Percentiles rank a stretch among this genome's conserved stretches.
Conservation (phyloP, 805 yeast genomes). For the Ogataea methanolica region DNA sequence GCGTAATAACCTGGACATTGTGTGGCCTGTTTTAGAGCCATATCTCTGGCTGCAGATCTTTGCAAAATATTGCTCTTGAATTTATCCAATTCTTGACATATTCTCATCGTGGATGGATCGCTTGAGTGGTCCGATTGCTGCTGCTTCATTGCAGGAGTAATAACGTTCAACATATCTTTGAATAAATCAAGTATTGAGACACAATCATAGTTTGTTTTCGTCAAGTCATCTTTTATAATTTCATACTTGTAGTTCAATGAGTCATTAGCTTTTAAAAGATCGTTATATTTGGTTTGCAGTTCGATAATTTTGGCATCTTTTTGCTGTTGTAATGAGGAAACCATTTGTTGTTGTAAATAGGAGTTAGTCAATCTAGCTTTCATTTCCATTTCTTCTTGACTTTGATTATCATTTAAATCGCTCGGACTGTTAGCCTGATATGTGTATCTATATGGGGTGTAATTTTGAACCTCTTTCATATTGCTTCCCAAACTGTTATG, state of each 20-base stretch:
- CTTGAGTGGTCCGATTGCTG: slow-evolving; percentile 6
- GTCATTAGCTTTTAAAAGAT: slow-evolving; percentile 40
- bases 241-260: slow-evolving; percentile 43
- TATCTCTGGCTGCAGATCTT: slow-evolving; percentile 30
- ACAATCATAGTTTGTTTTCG: slow-evolving; percentile 48
- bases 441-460: slow-evolving; percentile 23
- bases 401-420: slow-evolving; percentile 13
- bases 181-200: slow-evolving; percentile 43
- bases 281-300: slow-evolving; percentile 24
- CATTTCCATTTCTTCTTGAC: slow-evolving; percentile 22
- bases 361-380: slow-evolving; percentile 19
- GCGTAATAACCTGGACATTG: slow-evolving; percentile 18
- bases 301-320: slow-evolving; percentile 12
- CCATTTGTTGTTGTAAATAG: slow-evolving; percentile 20
- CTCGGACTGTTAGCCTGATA: slow-evolving; percentile 16
- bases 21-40: slow-evolving; percentile 22
- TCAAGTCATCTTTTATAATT: slow-evolving; percentile 41
- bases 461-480: slow-evolving; percentile 18
- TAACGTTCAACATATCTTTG: slow-evolving; percentile 18
- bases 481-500: slow-evolving; percentile 1
- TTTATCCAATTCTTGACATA: slow-evolving; percentile 21
- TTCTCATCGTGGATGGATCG: slow-evolving; percentile 2
- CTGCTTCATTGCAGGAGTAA: slow-evolving; percentile 4
- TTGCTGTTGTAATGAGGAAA: slow-evolving; percentile 12
- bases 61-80: slow-evolving; percentile 25